Conservation (phyloP, 345 rosid species). For the Physaria fendleri region DNA sequence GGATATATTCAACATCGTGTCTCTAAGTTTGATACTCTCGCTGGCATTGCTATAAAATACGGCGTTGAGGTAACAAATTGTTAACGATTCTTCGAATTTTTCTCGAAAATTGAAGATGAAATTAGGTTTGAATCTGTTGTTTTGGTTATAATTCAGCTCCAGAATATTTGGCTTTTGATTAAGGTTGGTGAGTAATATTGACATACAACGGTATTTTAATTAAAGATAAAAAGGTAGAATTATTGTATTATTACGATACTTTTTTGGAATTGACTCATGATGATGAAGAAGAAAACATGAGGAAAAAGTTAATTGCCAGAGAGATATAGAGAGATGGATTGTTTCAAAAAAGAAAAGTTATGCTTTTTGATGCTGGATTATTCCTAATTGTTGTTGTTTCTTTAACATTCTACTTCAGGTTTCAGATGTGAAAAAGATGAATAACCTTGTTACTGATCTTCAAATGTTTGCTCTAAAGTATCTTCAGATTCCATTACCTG, state of each 20-base stretch:
- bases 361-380: slow-evolving; percentile 9
- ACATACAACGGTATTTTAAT: slow-evolving; percentile 1
- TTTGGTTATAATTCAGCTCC: not conserved
- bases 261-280: not conserved
- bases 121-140: not conserved
- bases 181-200: slow-evolving; percentile 2
- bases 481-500: slow-evolving; percentile 80
- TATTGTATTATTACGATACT: not conserved
- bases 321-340: not conserved
- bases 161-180: not conserved
- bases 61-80: slow-evolving; percentile 74
- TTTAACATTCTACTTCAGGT: slow-evolving; percentile 38
- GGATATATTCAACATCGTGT: slow-evolving; percentile 60
- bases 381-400: not conserved
- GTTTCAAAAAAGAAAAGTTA: not conserved
- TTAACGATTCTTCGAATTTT: not conserved
- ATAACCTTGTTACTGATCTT: slow-evolving; percentile 81
- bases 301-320: slow-evolving; percentile 3
- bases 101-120: not conserved
- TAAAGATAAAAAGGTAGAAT: slow-evolving; percentile 2
- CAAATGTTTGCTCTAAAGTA: slow-evolving; percentile 91
- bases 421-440: slow-evolving; percentile 77
- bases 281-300: slow-evolving; percentile 13
- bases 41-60: slow-evolving; percentile 87
- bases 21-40: slow-evolving; percentile 79